Conservation (phyloP, 768 basidiomycete genomes). For the Auricularia auricula-judae region DNA sequence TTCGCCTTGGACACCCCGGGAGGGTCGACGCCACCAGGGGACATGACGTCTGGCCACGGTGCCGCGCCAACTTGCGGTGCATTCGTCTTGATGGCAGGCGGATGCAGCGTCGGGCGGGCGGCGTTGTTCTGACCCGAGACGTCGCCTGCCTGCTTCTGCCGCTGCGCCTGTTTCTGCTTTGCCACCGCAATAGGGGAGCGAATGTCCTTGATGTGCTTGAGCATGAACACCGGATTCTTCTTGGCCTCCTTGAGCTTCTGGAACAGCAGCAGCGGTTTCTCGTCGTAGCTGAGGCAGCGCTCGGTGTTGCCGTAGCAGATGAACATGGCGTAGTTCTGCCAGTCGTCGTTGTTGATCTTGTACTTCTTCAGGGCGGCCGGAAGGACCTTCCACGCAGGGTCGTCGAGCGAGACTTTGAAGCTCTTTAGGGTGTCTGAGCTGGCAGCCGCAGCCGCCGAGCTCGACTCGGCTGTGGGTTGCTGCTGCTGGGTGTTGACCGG, state of each 20-base stretch:
- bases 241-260: slow-evolving; percentile 95
- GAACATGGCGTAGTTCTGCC: slow-evolving; percentile 99
- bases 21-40: slow-evolving; percentile 28
- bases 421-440: slow-evolving; percentile 63
- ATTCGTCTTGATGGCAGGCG: slow-evolving; percentile 2
- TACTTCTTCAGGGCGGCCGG: slow-evolving; percentile 98
- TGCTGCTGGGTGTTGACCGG: slow-evolving; percentile 1
- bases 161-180: slow-evolving; percentile 86
- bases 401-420: slow-evolving; percentile 95
- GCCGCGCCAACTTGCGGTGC: neutral
- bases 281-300: slow-evolving; percentile 93
- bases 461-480: neutral
- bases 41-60: slow-evolving; percentile 60
- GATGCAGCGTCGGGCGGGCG: slow-evolving; percentile 1
- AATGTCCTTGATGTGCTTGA: slow-evolving; percentile 93
- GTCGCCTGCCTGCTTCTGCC: slow-evolving; percentile 17
- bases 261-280: slow-evolving; percentile 93
- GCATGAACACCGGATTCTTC: slow-evolving; percentile 99
- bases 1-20: slow-evolving; percentile 14
- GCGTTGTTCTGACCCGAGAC: neutral
- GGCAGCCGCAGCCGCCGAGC: neutral
- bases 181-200: slow-evolving; percentile 95
- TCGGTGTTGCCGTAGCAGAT: slow-evolving; percentile 96
- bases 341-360: slow-evolving; percentile 95
- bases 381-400: slow-evolving; percentile 97